Base-by-base conservation (phyloP, 331 rosid species). In the Spiraea crenata region DNA sequence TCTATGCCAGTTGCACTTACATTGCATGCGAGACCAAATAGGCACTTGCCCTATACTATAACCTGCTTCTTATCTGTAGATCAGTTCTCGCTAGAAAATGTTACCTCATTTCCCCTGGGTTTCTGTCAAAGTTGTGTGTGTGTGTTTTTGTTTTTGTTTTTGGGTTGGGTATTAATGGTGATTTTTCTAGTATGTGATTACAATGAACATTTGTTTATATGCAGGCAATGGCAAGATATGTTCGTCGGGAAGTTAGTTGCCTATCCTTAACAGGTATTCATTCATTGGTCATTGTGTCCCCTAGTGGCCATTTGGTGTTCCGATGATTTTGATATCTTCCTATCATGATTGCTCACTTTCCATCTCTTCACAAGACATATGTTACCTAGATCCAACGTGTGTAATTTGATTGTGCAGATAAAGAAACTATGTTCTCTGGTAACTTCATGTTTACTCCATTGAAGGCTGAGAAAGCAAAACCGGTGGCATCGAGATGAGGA, bases 151-250 rank as follows among this genome's bases (percentile, higher is more conserved):
- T 44, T 51, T 68, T n/a, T 17, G 3, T 55, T 41, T 54, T 6
- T 0, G 6, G 8, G 44, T 5, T 35, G 9, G 11, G 45, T 20
- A 6, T 12, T 60, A 0, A 35, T 41, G 12, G 12, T 17, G 9
- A 3, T 42, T 37, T 48, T 7, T 57, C n/a, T 7, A 42, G 48
- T 7, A 16, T 15, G 2, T 11, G 38, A 14, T 49, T 19, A 41
- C 10, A 38, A 25, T 19, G 54, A 65, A 52, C 4, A 40, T 41
- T 59, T 59, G 10, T 16, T 34, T 35, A 42, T 66, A 15, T 76
- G 71, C 74, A 93, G 99, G 97, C 97, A 17, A 72, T 93, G 92
- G 89, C 95, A 50, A 87, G 97, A 79, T 93, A 93, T 74, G 85
- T 85, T 79, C 90, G 84, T n/a, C 87, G 86, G 40, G 95, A 89